These are phyloP conservation scores for Rhizodiscina lignyota DNA, from an alignment of 495 filamentous ascomycete species.

Conservation along the genomic window DNA sequence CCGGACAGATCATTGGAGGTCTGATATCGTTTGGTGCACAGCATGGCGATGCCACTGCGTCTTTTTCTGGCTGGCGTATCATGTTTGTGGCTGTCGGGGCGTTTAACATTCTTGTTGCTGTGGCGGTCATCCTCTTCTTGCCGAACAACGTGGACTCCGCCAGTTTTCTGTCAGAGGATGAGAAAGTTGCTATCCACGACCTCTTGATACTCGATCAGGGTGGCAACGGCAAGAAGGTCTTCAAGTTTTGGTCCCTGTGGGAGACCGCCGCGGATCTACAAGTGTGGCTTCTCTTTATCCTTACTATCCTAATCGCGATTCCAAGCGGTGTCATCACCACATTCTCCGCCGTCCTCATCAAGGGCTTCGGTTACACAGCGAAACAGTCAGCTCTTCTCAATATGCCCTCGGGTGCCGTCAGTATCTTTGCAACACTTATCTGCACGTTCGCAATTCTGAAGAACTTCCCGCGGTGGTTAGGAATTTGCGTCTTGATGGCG, in stretches of 20 bases:
- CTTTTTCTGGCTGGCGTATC: slow-evolving; percentile 1
- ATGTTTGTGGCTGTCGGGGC: slow-evolving; percentile 1
- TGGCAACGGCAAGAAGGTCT: not conserved
- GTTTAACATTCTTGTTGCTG: not conserved
- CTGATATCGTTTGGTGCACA: slow-evolving; percentile 1
- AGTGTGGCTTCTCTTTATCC: not conserved
- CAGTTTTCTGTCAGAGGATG: not conserved
- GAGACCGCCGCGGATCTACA: not conserved
- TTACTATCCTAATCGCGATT: not conserved
- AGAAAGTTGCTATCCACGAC: not conserved
- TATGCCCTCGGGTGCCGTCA: not conserved
- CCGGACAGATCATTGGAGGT: slow-evolving; percentile 1
- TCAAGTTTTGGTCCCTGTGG: not conserved
- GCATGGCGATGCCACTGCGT: not conserved
- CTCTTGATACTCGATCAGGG: not conserved
- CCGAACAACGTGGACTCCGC: not conserved
- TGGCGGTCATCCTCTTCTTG: not conserved
- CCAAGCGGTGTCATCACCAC: slow-evolving; percentile 1
- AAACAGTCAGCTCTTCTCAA: not conserved
- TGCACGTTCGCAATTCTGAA: not conserved
- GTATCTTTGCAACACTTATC: not conserved
- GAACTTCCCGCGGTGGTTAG: not conserved
- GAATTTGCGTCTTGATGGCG: not conserved
- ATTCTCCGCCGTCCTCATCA: not conserved
- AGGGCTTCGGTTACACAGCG: not conserved